Percentiles rank a stretch among this genome's conserved stretches.
phyloP scores from a whole-genome alignment of 1,284 basidiomycete genomes.

The Neolentinus lepideus region DNA sequence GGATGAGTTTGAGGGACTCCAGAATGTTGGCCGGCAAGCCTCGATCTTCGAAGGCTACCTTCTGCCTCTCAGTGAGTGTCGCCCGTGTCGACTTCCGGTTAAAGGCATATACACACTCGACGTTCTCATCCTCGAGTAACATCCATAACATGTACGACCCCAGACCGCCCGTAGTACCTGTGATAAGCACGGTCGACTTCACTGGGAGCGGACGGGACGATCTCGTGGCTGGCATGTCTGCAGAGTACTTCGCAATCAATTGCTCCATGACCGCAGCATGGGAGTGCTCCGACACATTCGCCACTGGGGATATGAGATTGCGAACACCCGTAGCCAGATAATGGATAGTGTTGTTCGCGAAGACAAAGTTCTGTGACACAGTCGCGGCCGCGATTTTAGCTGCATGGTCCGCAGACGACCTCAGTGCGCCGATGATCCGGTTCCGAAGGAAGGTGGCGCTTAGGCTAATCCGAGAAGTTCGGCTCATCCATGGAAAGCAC shows the following conservation, averaged over 20 bases:
- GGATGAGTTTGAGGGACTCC: constrained; percentile 8
- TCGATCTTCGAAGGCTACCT: neutral
- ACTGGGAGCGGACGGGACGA: constrained; percentile 14
- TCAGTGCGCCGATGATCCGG: constrained; percentile 20
- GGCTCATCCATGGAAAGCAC: no score
- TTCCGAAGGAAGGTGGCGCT: constrained; percentile 27
- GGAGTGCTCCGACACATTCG: constrained; percentile 5
- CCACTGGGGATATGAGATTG: constrained; percentile 5
- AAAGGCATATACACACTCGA: neutral
- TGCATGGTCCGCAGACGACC: constrained; percentile 1
- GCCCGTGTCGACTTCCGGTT: neutral
- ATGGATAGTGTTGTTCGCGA: no score
- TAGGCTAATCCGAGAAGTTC: constrained; percentile 16
- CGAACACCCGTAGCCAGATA: neutral
- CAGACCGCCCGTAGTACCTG: constrained; percentile 2
- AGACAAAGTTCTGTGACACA: constrained; percentile 4
- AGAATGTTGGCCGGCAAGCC: constrained; percentile 8
- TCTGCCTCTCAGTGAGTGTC: neutral
- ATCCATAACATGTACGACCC: neutral
- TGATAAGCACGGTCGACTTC: neutral
- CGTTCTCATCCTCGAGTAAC: neutral
- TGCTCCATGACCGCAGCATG: constrained; percentile 11
- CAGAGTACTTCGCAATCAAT: no score
- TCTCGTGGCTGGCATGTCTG: constrained; percentile 23
- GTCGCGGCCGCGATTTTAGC: neutral